These are phyloP conservation scores for Xylaria flabelliformis DNA, from an alignment of 495 filamentous ascomycete genomes.

Conservation along the genomic window DNA sequence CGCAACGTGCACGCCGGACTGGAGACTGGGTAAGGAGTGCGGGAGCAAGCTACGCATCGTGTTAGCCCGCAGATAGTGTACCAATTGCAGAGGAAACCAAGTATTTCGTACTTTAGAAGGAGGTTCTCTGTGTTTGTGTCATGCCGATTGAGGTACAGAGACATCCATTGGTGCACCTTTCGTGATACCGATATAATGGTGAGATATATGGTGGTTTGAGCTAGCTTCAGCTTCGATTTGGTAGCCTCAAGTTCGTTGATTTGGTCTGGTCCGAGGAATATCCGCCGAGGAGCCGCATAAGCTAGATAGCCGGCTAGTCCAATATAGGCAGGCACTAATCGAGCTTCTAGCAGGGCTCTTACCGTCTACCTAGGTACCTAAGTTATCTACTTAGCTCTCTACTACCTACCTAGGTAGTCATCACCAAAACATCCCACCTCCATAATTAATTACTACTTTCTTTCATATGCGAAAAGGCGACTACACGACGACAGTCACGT, in stretches of 20 bases:
- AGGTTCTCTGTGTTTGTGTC: constrained; percentile 15
- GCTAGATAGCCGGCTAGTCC: background rate
- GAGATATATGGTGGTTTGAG: background rate
- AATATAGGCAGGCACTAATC: background rate
- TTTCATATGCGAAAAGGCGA: background rate
- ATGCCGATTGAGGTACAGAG: constrained; percentile 29
- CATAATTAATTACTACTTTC: background rate
- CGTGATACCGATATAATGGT: background rate
- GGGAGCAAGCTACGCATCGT: constrained; percentile 20
- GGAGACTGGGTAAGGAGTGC: constrained; percentile 4
- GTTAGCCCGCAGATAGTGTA: constrained; percentile 19
- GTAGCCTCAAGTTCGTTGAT: constrained; percentile 29
- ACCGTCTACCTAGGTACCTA: background rate
- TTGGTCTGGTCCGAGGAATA: constrained; percentile 35
- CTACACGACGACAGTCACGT: background rate
- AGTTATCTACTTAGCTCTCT: background rate
- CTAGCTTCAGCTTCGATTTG: background rate
- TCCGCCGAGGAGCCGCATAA: constrained; percentile 16
- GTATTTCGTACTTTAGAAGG: constrained; percentile 25
- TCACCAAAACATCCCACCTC: background rate
- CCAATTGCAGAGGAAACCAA: background rate
- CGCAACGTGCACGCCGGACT: constrained; percentile 23
- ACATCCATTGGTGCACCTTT: background rate
- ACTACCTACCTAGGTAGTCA: background rate
- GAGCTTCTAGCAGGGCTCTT: background rate